phyloP scores from a whole-genome alignment of 2,329 filamentous ascomycete genomes.

The Pseudogymnoascus sp. region DNA sequence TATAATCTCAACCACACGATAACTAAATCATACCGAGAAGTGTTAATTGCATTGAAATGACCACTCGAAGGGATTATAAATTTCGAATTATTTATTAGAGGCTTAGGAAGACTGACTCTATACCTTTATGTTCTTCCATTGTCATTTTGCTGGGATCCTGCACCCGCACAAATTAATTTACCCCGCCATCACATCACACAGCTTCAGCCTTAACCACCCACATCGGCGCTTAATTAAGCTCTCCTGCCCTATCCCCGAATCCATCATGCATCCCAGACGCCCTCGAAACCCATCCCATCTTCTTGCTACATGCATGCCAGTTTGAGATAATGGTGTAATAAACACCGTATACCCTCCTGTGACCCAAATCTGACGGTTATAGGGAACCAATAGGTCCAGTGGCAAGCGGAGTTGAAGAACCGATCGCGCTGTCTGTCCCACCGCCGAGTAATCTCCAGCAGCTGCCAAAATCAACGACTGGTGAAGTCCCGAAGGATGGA shows the following conservation, averaged over 20 bases:
- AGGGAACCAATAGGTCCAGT: neutral
- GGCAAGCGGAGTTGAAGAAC: neutral
- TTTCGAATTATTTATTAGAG: neutral
- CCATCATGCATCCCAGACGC: neutral
- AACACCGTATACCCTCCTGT: neutral
- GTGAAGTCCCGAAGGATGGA: neutral
- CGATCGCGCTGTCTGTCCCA: neutral
- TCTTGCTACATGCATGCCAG: neutral
- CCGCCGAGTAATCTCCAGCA: neutral
- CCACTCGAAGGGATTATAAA: neutral
- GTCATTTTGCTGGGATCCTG: neutral
- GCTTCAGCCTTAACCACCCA: conserved; percentile 4
- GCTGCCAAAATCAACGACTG: neutral
- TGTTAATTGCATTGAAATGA: neutral
- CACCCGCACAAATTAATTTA: neutral
- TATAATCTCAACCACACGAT: neutral
- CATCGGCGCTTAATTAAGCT: neutral
- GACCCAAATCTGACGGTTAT: neutral
- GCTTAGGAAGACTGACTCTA: neutral
- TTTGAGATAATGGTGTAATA: neutral
- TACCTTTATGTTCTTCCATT: neutral
- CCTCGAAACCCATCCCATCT: neutral
- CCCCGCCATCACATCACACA: neutral
- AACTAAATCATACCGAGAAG: neutral
- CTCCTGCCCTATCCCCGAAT: neutral